These are phyloP conservation scores for Phylloporus sp. DNA, from an alignment of 768 basidiomycete genomes.

Conservation along the genomic window DNA sequence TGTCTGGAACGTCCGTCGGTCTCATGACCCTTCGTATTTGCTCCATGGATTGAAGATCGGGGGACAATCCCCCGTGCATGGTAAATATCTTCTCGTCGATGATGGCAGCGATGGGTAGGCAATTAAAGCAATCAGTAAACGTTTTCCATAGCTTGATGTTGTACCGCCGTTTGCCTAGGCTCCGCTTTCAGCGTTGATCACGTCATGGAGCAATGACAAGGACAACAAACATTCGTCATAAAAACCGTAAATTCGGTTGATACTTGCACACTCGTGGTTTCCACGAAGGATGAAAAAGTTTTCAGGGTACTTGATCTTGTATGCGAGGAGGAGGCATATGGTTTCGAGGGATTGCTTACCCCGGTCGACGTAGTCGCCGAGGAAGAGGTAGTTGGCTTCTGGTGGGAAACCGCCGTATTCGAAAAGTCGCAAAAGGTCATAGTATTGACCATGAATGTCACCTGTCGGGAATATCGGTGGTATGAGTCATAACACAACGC, in stretches of 20 bases:
- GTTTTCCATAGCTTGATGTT: conserved; percentile 99
- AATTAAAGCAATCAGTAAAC: conserved; percentile 99
- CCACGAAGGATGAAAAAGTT: conserved; percentile 99
- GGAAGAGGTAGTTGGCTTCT: conserved; percentile 99
- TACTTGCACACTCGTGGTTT: conserved; percentile 98
- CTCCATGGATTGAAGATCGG: conserved; percentile 98
- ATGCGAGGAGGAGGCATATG: conserved; percentile 97
- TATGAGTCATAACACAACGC: conserved; percentile 21
- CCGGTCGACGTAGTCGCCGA: conserved; percentile 98
- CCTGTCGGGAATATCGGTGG: conserved; percentile 44
- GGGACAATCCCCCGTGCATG: conserved; percentile 97
- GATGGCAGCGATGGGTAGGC: conserved; percentile 96
- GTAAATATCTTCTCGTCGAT: conserved; percentile 99
- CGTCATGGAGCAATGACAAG: not conserved
- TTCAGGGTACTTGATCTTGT: conserved; percentile 99
- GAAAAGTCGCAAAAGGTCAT: conserved; percentile 95
- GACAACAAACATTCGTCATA: conserved; percentile 92
- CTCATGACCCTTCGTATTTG: conserved; percentile 99
- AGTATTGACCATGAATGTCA: conserved; percentile 99
- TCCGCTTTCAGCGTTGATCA: conserved; percentile 10
- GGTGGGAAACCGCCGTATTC: conserved; percentile 99
- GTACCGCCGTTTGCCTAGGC: conserved; percentile 94
- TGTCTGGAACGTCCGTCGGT: conserved; percentile 98
- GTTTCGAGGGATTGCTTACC: conserved; percentile 99
- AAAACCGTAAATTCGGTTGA: conserved; percentile 99